Conservation (phyloP, 2,329 filamentous ascomycete species). For the Colletotrichum truncatum region DNA sequence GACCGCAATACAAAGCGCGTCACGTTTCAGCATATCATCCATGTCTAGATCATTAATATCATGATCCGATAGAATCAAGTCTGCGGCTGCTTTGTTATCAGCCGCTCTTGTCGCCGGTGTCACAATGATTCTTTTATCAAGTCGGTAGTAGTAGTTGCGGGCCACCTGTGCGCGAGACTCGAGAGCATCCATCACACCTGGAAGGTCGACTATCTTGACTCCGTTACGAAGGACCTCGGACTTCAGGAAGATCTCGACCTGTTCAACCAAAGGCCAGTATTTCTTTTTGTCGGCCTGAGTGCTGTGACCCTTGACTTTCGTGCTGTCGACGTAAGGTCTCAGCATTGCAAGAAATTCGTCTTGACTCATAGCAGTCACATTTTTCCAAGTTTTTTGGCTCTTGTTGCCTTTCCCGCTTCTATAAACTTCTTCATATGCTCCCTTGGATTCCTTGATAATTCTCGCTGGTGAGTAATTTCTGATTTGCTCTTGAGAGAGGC, state of each 20-base stretch:
- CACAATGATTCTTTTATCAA: constrained; percentile 26
- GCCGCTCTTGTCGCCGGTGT: constrained; percentile 25
- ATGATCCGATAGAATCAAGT: constrained; percentile 19
- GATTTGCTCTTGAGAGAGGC: background rate
- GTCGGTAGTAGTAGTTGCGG: background rate
- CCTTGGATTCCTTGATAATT: background rate
- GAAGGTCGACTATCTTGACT: constrained; percentile 32
- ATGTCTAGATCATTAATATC: constrained; percentile 26
- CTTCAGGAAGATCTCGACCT: constrained; percentile 25
- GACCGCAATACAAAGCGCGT: constrained; percentile 22
- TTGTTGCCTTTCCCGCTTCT: background rate
- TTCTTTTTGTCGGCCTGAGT: background rate
- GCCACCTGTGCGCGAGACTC: constrained; percentile 25
- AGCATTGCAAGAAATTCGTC: background rate
- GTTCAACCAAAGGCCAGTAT: constrained; percentile 31
- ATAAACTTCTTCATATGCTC: background rate
- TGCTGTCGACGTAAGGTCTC: constrained; percentile 25
- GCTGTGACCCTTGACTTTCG: background rate
- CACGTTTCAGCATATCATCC: constrained; percentile 17
- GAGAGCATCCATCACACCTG: constrained; percentile 29
- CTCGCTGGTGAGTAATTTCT: background rate
- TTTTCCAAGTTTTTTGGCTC: background rate
- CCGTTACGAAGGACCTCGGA: constrained; percentile 24
- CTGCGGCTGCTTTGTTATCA: constrained; percentile 31
- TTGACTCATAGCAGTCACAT: background rate